Evolutionary conservation across 768 basidiomycete genomes (phyloP).

Genomic region (Suillus bovinus): DNA sequence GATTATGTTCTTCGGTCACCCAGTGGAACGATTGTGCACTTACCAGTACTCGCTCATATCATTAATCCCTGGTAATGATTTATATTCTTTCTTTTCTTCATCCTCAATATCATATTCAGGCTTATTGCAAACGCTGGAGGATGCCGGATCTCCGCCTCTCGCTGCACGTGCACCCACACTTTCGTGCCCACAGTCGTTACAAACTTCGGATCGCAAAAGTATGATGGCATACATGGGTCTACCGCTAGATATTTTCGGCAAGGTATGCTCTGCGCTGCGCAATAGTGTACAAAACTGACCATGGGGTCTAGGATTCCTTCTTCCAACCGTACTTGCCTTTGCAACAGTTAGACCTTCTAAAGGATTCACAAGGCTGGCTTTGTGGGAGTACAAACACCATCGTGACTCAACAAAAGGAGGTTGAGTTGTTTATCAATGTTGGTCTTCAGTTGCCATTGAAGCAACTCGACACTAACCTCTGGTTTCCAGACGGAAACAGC

Average conservation of each 20-base stretch:
- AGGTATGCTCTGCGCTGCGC: slow-evolving; percentile 43
- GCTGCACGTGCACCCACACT: slow-evolving; percentile 59
- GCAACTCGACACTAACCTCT: neutral
- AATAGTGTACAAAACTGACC: slow-evolving; percentile 2
- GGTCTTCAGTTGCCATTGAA: slow-evolving; percentile 19
- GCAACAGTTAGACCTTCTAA: slow-evolving; percentile 90
- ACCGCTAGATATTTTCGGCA: slow-evolving; percentile 93
- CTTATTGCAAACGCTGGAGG: slow-evolving; percentile 84
- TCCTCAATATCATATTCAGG: slow-evolving; percentile 44
- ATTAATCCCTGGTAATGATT: slow-evolving; percentile 73
- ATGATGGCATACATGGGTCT: slow-evolving; percentile 91
- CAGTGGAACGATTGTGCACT: slow-evolving; percentile 93
- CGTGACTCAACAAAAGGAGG: slow-evolving; percentile 88
- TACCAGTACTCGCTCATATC: slow-evolving; percentile 98
- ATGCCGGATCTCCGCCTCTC: slow-evolving; percentile 87
- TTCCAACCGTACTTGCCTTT: slow-evolving; percentile 98
- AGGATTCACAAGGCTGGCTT: slow-evolving; percentile 79
- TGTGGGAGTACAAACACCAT: slow-evolving; percentile 97
- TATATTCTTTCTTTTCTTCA: neutral
- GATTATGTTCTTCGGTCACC: slow-evolving; percentile 97
- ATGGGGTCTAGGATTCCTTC: slow-evolving; percentile 69
- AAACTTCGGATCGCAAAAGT: slow-evolving; percentile 87
- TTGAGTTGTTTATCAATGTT: slow-evolving; percentile 91
- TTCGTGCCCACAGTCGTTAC: slow-evolving; percentile 73
- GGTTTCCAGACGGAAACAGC: slow-evolving; percentile 78